Evolutionary conservation across 345 rosid species (phyloP).

Genomic region (Eucalyptus urophylla): DNA sequence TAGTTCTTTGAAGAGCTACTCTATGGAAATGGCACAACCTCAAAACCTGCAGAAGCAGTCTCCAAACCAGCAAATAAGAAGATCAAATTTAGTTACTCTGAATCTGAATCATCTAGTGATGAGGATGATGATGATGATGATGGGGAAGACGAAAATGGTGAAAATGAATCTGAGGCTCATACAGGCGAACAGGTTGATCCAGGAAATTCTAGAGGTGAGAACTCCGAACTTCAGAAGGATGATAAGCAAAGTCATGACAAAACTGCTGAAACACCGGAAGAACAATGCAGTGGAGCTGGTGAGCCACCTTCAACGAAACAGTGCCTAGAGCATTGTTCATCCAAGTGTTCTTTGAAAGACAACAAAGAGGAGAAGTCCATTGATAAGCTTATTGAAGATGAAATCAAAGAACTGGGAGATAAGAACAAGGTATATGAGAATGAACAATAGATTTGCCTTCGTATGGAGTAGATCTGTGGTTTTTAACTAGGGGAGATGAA

Average conservation of each 20-base stretch:
- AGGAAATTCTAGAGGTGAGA: slow-evolving; percentile 15
- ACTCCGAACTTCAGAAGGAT: neutral
- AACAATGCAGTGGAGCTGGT: slow-evolving; percentile 10
- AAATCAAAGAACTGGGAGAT: slow-evolving; percentile 83
- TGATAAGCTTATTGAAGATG: slow-evolving; percentile 92
- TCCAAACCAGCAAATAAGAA: slow-evolving; percentile 62
- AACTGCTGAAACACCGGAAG: slow-evolving; percentile 9
- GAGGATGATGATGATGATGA: slow-evolving; percentile 19
- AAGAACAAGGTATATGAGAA: slow-evolving; percentile 58
- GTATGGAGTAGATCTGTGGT: neutral
- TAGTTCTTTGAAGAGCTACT: slow-evolving; percentile 87
- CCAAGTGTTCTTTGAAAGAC: slow-evolving; percentile 7
- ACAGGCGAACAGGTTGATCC: slow-evolving; percentile 2
- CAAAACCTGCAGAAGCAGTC: slow-evolving; percentile 17
- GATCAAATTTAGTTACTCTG: slow-evolving; percentile 58
- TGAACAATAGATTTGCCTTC: neutral
- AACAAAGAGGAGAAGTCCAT: slow-evolving; percentile 52
- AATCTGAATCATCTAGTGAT: slow-evolving; percentile 16
- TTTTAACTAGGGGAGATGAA: neutral
- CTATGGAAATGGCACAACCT: slow-evolving; percentile 26
- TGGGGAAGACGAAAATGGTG: slow-evolving; percentile 5
- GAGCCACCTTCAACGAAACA: slow-evolving; percentile 68
- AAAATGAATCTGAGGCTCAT: slow-evolving; percentile 10
- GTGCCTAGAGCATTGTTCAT: slow-evolving; percentile 30
- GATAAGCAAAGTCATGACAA: slow-evolving; percentile 11